These are phyloP conservation scores for Botrytis medusae DNA, from an alignment of 2,329 filamentous ascomycete genomes.

Conservation along the genomic window DNA sequence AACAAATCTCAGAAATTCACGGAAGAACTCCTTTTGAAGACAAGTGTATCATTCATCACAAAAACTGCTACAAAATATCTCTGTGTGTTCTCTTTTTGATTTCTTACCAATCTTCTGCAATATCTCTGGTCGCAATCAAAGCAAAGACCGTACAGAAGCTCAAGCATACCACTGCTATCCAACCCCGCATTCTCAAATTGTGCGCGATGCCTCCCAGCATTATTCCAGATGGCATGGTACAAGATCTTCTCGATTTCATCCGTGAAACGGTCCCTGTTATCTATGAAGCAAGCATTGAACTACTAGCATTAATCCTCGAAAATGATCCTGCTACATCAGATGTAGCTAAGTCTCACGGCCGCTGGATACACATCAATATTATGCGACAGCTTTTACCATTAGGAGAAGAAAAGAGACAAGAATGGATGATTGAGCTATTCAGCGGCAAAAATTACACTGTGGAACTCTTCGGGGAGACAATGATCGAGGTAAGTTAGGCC, in stretches of 20 bases:
- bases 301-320: neutral
- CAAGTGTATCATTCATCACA: neutral
- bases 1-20: neutral
- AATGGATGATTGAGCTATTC: neutral
- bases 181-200: too few relatives aligned
- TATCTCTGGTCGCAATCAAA: neutral
- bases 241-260: constrained; percentile 5
- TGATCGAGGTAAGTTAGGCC: neutral
- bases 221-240: neutral
- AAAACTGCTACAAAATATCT: neutral
- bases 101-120: neutral
- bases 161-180: neutral
- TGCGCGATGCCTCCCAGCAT: neutral
- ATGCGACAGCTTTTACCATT: neutral
- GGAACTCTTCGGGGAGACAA: neutral
- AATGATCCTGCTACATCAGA: neutral
- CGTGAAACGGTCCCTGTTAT: neutral
- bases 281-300: neutral
- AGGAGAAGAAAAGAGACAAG: neutral
- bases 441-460: neutral
- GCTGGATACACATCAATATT: constrained; percentile 1
- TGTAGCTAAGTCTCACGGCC: neutral
- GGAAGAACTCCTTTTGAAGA: neutral
- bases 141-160: neutral
- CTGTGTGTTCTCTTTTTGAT: neutral